Conservation (phyloP, 768 basidiomycete species). For the Phaeotremella fagi region DNA sequence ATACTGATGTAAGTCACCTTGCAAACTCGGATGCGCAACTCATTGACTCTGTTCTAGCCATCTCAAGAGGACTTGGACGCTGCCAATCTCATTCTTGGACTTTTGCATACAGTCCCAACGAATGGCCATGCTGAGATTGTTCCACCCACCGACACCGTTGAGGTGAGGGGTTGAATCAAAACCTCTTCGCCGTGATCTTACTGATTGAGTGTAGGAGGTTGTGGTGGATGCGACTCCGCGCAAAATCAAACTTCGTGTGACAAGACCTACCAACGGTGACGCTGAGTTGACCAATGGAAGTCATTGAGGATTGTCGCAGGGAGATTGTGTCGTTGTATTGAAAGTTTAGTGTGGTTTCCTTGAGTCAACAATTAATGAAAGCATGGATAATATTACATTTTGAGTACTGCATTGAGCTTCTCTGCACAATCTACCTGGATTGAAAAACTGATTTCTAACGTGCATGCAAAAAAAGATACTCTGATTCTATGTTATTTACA, state of each 20-base stretch:
- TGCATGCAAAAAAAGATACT: too few relatives aligned
- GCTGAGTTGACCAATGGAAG: too few relatives aligned
- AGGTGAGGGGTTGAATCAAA: too few relatives aligned
- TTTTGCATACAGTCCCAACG: not conserved
- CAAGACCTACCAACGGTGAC: not conserved
- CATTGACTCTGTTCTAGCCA: not conserved
- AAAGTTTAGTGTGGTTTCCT: not conserved
- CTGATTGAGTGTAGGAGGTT: too few relatives aligned
- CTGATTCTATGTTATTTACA: too few relatives aligned
- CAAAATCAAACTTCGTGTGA: not conserved
- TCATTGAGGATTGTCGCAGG: too few relatives aligned
- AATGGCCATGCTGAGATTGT: not conserved
- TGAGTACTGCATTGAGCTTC: too few relatives aligned
- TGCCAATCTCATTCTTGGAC: slow-evolving; percentile 25
- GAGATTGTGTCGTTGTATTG: not conserved
- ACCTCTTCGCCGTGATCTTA: too few relatives aligned
- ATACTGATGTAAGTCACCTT: not conserved
- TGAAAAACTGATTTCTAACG: too few relatives aligned
- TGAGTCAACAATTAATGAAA: not conserved
- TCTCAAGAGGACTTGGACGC: slow-evolving; percentile 26
- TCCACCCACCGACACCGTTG: too few relatives aligned
- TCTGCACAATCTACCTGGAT: too few relatives aligned
- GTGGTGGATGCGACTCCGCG: too few relatives aligned
- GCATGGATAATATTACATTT: slow-evolving; percentile 6
- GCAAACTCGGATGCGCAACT: not conserved